These are phyloP conservation scores for Aspergillus terreus DNA, from an alignment of 2,329 filamentous ascomycete genomes.

Conservation along the genomic window DNA sequence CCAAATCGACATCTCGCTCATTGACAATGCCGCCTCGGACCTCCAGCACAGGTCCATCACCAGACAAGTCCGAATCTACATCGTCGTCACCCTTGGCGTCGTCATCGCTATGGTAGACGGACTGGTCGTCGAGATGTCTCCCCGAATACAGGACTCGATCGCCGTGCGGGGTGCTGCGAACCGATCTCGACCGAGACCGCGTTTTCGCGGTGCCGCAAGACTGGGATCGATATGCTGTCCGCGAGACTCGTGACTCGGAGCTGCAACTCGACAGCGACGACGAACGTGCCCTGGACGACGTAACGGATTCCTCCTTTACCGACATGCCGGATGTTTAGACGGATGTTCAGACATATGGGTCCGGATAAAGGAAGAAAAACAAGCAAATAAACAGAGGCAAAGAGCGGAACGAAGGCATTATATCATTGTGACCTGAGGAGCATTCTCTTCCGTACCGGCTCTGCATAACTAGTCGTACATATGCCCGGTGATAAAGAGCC, in stretches of 20 bases:
- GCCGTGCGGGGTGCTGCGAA: conserved; percentile 12
- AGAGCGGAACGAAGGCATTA: background rate
- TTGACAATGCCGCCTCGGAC: conserved; percentile 22
- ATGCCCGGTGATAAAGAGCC: background rate
- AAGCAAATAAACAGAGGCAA: background rate
- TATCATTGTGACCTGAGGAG: background rate
- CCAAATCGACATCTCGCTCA: conserved; percentile 26
- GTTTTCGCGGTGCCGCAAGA: conserved; percentile 3
- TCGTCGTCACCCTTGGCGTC: conserved; percentile 13
- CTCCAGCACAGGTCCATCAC: conserved; percentile 18
- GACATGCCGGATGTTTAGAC: background rate
- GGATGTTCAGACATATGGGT: background rate
- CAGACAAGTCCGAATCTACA: conserved; percentile 1
- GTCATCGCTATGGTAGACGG: conserved; percentile 26
- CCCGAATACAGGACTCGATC: conserved; percentile 25
- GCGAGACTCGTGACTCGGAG: conserved; percentile 8
- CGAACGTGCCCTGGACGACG: conserved; percentile 10
- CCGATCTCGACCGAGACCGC: conserved; percentile 15
- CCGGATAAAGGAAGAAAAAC: background rate
- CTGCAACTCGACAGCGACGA: conserved; percentile 15
- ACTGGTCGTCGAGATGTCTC: conserved; percentile 32
- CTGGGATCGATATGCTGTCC: conserved; percentile 3
- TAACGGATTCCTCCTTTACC: background rate
- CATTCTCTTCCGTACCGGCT: no score
- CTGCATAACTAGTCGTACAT: no score